These are phyloP conservation scores for Trichoderma afroharzianum DNA, from an alignment of 2,329 filamentous ascomycete genomes.

Conservation along the genomic window DNA sequence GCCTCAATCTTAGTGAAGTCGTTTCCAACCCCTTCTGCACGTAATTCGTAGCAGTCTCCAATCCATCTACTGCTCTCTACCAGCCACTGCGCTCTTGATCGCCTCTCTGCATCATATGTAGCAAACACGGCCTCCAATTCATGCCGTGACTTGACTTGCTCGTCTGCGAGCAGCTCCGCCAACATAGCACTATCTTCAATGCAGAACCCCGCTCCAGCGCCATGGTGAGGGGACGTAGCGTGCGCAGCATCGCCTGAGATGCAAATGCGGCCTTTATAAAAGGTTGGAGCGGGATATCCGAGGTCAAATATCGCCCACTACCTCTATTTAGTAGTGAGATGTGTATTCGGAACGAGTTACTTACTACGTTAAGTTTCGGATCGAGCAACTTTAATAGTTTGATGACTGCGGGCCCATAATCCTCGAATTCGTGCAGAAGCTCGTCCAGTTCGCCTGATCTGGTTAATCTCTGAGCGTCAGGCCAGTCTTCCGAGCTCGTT, in stretches of 20 bases:
- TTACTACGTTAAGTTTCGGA: too few relatives aligned
- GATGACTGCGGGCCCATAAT: background rate
- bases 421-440: background rate
- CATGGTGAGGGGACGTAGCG: constrained; percentile 26
- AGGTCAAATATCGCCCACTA: background rate
- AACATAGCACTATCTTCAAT: constrained; percentile 5
- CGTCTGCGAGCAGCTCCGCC: background rate
- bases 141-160: background rate
- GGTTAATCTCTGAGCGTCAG: background rate
- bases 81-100: constrained; percentile 17
- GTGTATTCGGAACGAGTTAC: too few relatives aligned
- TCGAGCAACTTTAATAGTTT: too few relatives aligned
- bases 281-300: background rate
- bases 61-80: constrained; percentile 18
- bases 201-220: constrained; percentile 26
- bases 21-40: background rate
- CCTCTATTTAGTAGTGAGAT: too few relatives aligned
- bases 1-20: background rate
- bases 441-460: background rate
- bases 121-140: background rate
- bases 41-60: background rate
- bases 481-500: constrained; percentile 5
- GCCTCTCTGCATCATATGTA: constrained; percentile 2
- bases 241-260: constrained; percentile 27
- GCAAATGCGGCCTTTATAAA: constrained; percentile 22